Evolutionary conservation across 148 eudicot genomes (phyloP), one percentile per base, ranked within the genome.

Genomic region (Vaccinium darrowii): DNA sequence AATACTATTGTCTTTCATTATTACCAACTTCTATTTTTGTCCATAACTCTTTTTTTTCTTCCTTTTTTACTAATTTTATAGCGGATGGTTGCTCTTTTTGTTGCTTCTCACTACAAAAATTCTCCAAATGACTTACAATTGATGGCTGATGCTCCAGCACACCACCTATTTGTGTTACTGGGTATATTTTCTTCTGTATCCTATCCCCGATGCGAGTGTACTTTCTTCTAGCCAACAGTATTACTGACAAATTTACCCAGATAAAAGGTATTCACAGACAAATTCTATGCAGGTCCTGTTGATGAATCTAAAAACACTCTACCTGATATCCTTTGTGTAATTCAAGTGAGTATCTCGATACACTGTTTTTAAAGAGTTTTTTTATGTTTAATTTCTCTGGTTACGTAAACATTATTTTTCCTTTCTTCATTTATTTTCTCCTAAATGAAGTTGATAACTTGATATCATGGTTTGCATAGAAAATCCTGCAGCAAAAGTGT

Each of bases 61-160:
- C 2, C n/a, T 5, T 75, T 39, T 47, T 86, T 73, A 30, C 79
- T 25, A 84, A 43, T 75, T 81, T 52, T 90, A 90, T 93, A 96
- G 99, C 88, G 99, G 84, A 94, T 96, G 99, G 92, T 96, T 98
- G 95, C 97, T 63, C 88, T 96, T 0, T 94, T 86, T 92, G 99
- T 96, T 86, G 95, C 99, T 43, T 96, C 99, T 84, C 99, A 96
- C 91, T 96, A 94, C 89, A 94, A 93, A 79, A 96, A 96, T 85
- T 94, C 98, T 79, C 99, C 99, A 27, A 94, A 94, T 88, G 99
- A 96, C 89, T 88, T 96, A 73, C 99, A 93, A 90, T 81, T 96
- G 87, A 89, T 94, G 94, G 98, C 99, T 65, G 99, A 96, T 92
- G 98, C 98, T 82, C 98, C 99, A 82, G 99, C 99, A 47, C 99